Percentiles rank a stretch among this genome's conserved stretches.
These are phyloP conservation scores for Pseudocercospora cruenta DNA, from an alignment of 2,329 filamentous ascomycete genomes.

Conservation along the genomic window DNA sequence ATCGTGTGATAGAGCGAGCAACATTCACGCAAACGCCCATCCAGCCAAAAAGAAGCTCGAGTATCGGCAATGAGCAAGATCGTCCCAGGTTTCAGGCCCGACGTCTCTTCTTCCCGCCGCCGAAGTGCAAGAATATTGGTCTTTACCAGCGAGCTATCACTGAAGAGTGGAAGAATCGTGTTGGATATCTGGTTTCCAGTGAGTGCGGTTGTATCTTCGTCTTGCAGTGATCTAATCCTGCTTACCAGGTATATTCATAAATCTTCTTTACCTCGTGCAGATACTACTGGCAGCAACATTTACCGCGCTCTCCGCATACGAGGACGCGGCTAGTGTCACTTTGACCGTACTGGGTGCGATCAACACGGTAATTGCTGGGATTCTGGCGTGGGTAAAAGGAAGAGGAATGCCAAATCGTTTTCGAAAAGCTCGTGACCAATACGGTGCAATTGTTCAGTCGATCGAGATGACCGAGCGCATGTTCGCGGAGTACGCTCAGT, in stretches of 20 bases:
- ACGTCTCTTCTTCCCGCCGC: neutral
- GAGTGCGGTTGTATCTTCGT: too few relatives aligned
- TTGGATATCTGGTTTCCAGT: neutral
- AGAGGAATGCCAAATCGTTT: neutral
- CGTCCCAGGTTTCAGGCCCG: neutral
- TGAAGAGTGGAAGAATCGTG: neutral
- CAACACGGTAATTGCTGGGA: neutral
- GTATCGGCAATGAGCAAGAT: neutral
- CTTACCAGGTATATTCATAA: neutral
- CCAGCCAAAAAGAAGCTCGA: neutral
- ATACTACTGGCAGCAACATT: neutral
- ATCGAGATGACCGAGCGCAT: conserved; percentile 1
- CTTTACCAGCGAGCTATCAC: neutral
- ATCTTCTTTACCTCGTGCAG: neutral
- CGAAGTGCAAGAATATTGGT: neutral
- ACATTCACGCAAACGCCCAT: neutral
- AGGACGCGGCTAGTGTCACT: neutral
- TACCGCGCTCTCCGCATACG: neutral
- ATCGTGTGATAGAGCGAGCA: neutral
- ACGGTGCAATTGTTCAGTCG: neutral
- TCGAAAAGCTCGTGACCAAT: neutral
- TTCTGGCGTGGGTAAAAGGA: neutral
- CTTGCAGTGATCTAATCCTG: too few relatives aligned
- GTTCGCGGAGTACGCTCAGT: neutral
- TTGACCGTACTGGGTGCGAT: neutral